Evolutionary conservation across 352 stramenopile species (phyloP).

Genomic region (Pythium aristosporum): DNA sequence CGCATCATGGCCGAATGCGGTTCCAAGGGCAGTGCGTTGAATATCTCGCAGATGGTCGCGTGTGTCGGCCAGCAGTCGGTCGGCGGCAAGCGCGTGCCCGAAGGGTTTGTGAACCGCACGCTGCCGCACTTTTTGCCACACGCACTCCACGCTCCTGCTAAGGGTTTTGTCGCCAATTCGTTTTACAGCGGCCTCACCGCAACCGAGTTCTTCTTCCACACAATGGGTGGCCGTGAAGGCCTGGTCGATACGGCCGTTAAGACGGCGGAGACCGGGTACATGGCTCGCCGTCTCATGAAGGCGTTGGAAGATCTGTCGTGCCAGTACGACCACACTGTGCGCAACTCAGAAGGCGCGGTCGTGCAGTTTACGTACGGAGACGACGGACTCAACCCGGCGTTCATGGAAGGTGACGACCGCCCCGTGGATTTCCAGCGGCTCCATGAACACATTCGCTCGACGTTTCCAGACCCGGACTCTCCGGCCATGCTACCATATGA

Average conservation of each 20-base stretch:
- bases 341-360: conserved; percentile 88
- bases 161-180: conserved; percentile 99
- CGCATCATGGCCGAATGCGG: conserved; percentile 99
- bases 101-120: conserved; percentile 99
- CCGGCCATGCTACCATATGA: conserved; percentile 76
- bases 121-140: conserved; percentile 96
- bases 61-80: conserved; percentile 99
- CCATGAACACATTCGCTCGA: conserved; percentile 87
- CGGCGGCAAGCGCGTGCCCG: conserved; percentile 96
- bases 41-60: conserved; percentile 99
- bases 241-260: conserved; percentile 99
- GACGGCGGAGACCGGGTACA: conserved; percentile 99
- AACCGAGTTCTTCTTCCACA: conserved; percentile 99
- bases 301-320: conserved; percentile 97
- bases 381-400: conserved; percentile 97
- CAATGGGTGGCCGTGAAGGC: conserved; percentile 98
- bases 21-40: conserved; percentile 98
- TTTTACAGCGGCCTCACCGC: conserved; percentile 99
- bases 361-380: conserved; percentile 99
- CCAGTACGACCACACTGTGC: conserved; percentile 92
- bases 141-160: conserved; percentile 94
- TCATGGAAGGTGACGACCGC: conserved; percentile 94
- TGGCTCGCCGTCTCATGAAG: conserved; percentile 98
- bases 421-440: conserved; percentile 97
- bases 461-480: conserved; percentile 67